Evolutionary conservation across 2,329 filamentous ascomycete species (phyloP).

Genomic region (Fusarium goolgardi): DNA sequence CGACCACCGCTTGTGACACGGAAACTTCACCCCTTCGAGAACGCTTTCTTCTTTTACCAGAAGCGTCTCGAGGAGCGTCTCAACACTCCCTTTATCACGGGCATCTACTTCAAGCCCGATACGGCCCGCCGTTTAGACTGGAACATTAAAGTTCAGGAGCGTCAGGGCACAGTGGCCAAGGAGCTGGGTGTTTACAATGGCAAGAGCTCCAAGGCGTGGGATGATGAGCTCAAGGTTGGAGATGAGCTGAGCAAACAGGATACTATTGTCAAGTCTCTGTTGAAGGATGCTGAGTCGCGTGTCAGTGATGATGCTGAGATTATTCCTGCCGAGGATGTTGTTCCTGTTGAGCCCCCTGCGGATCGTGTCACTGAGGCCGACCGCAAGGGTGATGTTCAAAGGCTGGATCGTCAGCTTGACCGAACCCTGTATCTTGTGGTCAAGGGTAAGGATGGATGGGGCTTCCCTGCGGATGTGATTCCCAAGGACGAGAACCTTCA

Average conservation of each 20-base stretch:
- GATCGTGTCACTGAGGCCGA: constrained; percentile 83
- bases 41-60: constrained; percentile 96
- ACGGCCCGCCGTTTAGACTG: constrained; percentile 88
- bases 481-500: constrained; percentile 80
- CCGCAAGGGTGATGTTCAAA: constrained; percentile 75
- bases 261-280: constrained; percentile 72
- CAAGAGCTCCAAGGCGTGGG: constrained; percentile 78
- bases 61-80: constrained; percentile 95
- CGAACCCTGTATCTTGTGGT: constrained; percentile 90
- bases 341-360: constrained; percentile 76
- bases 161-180: constrained; percentile 77
- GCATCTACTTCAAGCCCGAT: constrained; percentile 95
- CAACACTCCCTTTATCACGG: constrained; percentile 84
- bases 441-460: constrained; percentile 80
- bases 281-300: constrained; percentile 78
- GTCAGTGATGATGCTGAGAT: constrained; percentile 71
- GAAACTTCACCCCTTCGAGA: constrained; percentile 86
- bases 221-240: constrained; percentile 87
- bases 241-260: constrained; percentile 74
- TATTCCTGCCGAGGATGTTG: constrained; percentile 67
- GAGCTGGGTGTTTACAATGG: constrained; percentile 89
- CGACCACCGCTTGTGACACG: constrained; percentile 89
- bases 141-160: constrained; percentile 84
- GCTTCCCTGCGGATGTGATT: constrained; percentile 80
- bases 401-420: constrained; percentile 82